A percentile compares a stretch with the other conserved stretches of the same genome.
Evolutionary conservation across 2,329 filamentous ascomycete species (phyloP).

Genomic region (Proliferodiscus dingleyae): DNA sequence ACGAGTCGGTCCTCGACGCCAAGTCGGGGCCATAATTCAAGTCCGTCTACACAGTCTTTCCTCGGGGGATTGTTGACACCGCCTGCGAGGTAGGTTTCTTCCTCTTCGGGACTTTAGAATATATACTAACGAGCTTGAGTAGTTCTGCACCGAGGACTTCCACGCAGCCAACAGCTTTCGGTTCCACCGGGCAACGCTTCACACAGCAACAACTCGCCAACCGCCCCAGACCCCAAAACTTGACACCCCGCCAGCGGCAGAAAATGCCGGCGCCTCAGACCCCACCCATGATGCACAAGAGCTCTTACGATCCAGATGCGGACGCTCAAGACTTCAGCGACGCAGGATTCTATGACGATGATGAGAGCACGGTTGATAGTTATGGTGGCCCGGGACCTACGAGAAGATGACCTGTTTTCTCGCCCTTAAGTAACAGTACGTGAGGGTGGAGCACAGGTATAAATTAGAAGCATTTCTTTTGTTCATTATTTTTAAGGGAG

Average conservation of each 20-base stretch:
- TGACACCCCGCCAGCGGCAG: conserved; percentile 36
- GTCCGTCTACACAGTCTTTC: conserved; percentile 51
- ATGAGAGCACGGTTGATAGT: conserved; percentile 23
- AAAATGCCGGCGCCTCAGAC: conserved; percentile 40
- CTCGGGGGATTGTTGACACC: conserved; percentile 82
- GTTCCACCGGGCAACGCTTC: conserved; percentile 54
- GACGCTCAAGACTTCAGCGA: conserved; percentile 42
- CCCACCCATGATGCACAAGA: conserved; percentile 56
- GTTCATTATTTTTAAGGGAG: too few relatives aligned
- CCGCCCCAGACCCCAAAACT: conserved; percentile 21
- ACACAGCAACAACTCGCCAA: conserved; percentile 45
- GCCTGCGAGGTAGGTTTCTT: conserved; percentile 48
- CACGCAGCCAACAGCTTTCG: conserved; percentile 55
- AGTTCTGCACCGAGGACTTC: neutral
- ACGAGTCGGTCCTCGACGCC: conserved; percentile 24
- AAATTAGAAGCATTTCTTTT: too few relatives aligned
- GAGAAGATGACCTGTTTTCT: too few relatives aligned
- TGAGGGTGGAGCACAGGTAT: too few relatives aligned
- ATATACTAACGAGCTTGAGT: neutral
- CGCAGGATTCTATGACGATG: conserved; percentile 33
- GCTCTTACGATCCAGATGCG: conserved; percentile 58
- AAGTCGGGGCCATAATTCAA: conserved; percentile 40
- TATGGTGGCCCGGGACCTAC: too few relatives aligned
- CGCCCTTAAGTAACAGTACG: too few relatives aligned
- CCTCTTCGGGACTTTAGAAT: conserved; percentile 33